phyloP scores from a whole-genome alignment of 2,329 filamentous ascomycete genomes.

The Colletotrichum sp. region DNA sequence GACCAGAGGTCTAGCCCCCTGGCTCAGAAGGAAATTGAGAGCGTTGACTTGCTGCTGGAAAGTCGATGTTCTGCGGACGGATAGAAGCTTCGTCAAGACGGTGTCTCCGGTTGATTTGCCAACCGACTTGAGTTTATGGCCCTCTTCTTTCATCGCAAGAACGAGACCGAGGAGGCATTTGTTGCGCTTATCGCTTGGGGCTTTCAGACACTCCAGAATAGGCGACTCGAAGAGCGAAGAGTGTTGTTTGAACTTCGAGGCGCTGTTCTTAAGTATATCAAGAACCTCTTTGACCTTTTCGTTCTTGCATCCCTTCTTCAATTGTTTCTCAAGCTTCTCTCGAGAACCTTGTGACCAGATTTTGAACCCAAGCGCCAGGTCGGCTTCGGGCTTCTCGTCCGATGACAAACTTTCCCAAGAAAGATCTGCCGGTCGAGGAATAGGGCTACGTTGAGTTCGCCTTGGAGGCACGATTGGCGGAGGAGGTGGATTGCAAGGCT shows the following conservation, averaged over 20 bases:
- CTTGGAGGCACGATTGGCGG: neutral
- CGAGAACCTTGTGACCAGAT: neutral
- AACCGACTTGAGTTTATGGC: neutral
- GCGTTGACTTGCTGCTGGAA: neutral
- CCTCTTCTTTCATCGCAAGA: neutral
- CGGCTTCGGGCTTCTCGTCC: neutral
- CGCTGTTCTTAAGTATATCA: neutral
- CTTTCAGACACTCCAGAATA: neutral
- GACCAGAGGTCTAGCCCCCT: neutral
- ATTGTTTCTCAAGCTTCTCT: neutral
- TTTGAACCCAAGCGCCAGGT: neutral
- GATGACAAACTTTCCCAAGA: neutral
- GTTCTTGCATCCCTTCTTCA: neutral
- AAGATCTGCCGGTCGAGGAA: rapidly evolving
- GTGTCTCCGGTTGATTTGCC: neutral
- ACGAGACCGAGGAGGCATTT: neutral
- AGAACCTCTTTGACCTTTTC: neutral
- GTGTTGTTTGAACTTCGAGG: neutral
- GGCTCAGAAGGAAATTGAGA: neutral
- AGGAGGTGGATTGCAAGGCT: neutral
- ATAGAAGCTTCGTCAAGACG: neutral
- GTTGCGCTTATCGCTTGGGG: neutral
- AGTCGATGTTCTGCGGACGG: neutral
- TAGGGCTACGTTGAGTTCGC: neutral
- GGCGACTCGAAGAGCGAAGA: neutral